phyloP scores from a whole-genome alignment of 495 filamentous ascomycete genomes.

The Penicillium nucicola region DNA sequence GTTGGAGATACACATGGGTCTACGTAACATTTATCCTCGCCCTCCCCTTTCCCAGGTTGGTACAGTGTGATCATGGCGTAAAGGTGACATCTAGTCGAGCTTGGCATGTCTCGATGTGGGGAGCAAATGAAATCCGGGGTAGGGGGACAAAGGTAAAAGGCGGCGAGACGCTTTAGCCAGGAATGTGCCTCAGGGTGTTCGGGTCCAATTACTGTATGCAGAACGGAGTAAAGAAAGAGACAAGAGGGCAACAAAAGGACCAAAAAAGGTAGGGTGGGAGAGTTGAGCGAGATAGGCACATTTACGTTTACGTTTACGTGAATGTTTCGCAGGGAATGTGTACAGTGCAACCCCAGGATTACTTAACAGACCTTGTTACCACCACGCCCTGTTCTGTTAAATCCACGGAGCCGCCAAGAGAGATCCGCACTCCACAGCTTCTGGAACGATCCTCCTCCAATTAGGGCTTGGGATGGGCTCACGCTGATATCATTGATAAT shows the following conservation, averaged over 20 bases:
- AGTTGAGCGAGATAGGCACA: too few relatives aligned
- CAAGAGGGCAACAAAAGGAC: too few relatives aligned
- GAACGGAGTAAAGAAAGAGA: neutral
- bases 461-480: conserved; percentile 15
- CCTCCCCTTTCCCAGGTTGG: too few relatives aligned
- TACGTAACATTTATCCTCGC: too few relatives aligned
- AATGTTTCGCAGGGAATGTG: too few relatives aligned
- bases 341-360: conserved; percentile 6
- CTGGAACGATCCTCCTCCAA: conserved; percentile 35
- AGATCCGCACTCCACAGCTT: conserved; percentile 43
- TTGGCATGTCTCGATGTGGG: conserved; percentile 23
- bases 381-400: conserved; percentile 5
- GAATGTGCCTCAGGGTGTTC: too few relatives aligned
- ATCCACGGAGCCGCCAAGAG: conserved; percentile 33
- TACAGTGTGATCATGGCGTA: neutral
- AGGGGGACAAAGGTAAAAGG: neutral
- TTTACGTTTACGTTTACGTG: too few relatives aligned
- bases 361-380: neutral
- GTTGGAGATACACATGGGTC: too few relatives aligned
- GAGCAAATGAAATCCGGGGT: conserved; percentile 23
- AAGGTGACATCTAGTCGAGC: conserved; percentile 19
- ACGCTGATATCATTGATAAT: conserved; percentile 38
- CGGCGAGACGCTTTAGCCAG: neutral
- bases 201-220: conserved; percentile 12
- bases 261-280: too few relatives aligned